A percentile compares a stretch with the other conserved stretches of the same genome.
Conservation (phyloP, 441 rosid genomes). For the Euphorbia schlechtendalii region DNA sequence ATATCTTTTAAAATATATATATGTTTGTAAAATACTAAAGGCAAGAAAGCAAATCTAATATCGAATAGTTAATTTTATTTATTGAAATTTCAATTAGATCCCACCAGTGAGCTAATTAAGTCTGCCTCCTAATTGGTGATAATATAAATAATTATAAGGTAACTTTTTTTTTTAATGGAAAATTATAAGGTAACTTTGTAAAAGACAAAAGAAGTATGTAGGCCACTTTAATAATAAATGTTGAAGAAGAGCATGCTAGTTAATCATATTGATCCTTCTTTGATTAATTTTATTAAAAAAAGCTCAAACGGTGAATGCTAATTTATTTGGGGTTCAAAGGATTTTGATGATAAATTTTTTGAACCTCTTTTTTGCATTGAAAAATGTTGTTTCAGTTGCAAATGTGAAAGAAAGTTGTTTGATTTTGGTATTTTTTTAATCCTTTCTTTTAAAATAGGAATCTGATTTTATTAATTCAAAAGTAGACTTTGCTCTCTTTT, state of each 20-base stretch:
- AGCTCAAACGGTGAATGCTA: constrained; percentile 9
- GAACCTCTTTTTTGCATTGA: constrained; percentile 12
- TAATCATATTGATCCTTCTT: constrained; percentile 11
- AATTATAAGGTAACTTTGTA: constrained; percentile 1
- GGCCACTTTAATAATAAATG: too few relatives aligned
- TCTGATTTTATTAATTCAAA: constrained; percentile 31
- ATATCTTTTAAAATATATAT: too few relatives aligned
- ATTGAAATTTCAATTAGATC: constrained; percentile 16
- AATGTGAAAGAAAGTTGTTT: constrained; percentile 28
- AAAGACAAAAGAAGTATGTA: constrained; percentile 12
- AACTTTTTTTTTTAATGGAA: too few relatives aligned
- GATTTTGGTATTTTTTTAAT: constrained; percentile 23
- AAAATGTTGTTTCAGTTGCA: constrained; percentile 23
- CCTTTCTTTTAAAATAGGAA: constrained; percentile 40
- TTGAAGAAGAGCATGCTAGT: not conserved
- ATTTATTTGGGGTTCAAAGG: constrained; percentile 18
- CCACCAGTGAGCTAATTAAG: constrained; percentile 11
- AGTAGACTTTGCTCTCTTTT: constrained; percentile 24
- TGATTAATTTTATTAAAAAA: too few relatives aligned
- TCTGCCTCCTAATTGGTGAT: not conserved
- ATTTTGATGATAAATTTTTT: constrained; percentile 36
- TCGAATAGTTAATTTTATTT: too few relatives aligned
- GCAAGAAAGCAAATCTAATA: not conserved
- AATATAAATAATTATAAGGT: not conserved
- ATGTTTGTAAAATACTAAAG: too few relatives aligned